A percentile compares a stretch with the other conserved stretches of the same genome.
Evolutionary conservation across 129 eudicot species (phyloP).

Genomic region (Helianthus annuus): HanXRQr2.0-SUNRISE NC_035443.2:49236657-49237156

Average conservation of each 20-base stretch:
- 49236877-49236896: conserved; percentile 11
- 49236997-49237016: conserved; percentile 48
- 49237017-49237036: conserved; percentile 40
- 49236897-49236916: not conserved
- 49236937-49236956: conserved; percentile 20
- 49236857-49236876: not conserved
- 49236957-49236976: conserved; percentile 11
- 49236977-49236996: conserved; percentile 9
- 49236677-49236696: not conserved
- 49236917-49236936: conserved; percentile 1
- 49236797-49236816: not conserved
- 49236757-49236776: not conserved
- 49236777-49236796: not conserved
- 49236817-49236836: not conserved
- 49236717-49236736: not conserved
- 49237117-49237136: conserved; percentile 36
- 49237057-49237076: conserved; percentile 69
- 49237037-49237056: conserved; percentile 33
- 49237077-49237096: conserved; percentile 88
- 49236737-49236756: not conserved
- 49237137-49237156: conserved; percentile 54
- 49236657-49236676: not conserved
- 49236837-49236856: conserved; percentile 2
- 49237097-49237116: conserved; percentile 41
- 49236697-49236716: conserved; percentile 4